Conservation (phyloP, 345 rosid genomes). For the Salix koriyanagi region DNA sequence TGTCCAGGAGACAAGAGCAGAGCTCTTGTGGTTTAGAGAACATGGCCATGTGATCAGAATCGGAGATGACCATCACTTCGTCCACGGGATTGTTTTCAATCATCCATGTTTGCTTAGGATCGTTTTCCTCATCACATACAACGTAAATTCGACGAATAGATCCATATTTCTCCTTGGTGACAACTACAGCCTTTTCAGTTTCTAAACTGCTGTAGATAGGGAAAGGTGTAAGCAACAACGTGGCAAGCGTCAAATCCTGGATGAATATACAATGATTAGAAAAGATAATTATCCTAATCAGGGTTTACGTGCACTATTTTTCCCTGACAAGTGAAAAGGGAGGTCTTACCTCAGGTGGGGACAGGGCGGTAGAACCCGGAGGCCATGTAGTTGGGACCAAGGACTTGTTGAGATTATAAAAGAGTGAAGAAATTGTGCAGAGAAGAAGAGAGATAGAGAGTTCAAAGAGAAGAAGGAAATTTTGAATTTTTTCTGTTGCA, state of each 20-base stretch:
- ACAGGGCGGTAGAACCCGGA: slow-evolving; percentile 32
- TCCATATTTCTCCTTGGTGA: slow-evolving; percentile 28
- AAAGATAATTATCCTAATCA: background rate
- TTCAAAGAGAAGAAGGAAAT: too few relatives aligned
- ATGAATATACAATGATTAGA: background rate
- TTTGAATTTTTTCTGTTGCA: too few relatives aligned
- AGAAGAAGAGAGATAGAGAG: too few relatives aligned
- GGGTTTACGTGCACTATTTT: background rate
- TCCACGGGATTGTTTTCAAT: slow-evolving; percentile 28
- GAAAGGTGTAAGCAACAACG: slow-evolving; percentile 21
- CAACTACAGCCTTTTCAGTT: background rate
- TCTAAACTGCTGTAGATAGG: background rate
- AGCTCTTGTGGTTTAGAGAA: slow-evolving; percentile 31
- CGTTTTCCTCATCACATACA: slow-evolving; percentile 26
- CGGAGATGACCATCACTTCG: slow-evolving; percentile 28
- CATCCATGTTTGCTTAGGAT: slow-evolving; percentile 32
- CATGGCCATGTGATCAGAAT: slow-evolving; percentile 48
- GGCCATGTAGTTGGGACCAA: slow-evolving; percentile 29
- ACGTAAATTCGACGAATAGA: slow-evolving; percentile 28
- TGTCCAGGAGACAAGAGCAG: slow-evolving; percentile 23
- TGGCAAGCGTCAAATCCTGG: slow-evolving; percentile 38
- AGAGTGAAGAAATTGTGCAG: too few relatives aligned
- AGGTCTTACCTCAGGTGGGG: slow-evolving; percentile 40
- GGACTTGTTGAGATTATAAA: background rate
- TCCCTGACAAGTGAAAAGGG: background rate